Percentiles rank a stretch among this genome's conserved stretches.
Conservation (phyloP, 106 monocot genomes). For the Amphibolis antarctica region DNA sequence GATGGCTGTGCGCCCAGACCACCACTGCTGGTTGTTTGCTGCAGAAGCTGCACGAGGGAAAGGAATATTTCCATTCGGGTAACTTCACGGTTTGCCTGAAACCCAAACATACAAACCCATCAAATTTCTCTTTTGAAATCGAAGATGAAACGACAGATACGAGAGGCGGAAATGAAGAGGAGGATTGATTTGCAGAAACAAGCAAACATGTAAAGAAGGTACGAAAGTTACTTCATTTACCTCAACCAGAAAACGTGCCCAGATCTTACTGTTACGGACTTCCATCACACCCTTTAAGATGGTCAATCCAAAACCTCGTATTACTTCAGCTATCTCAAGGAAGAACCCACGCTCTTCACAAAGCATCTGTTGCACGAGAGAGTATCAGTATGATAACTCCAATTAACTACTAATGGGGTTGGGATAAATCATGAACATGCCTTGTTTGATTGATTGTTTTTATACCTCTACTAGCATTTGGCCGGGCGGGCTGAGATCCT, state of each 20-base stretch:
- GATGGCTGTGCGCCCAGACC: conserved; percentile 15
- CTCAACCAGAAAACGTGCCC: conserved; percentile 91
- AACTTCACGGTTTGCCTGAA: conserved; percentile 62
- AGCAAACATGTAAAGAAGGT: background rate
- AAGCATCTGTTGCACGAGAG: conserved; percentile 47
- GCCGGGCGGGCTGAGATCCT: conserved; percentile 77
- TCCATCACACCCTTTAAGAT: conserved; percentile 95
- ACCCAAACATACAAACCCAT: background rate
- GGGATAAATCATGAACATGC: too few species aligned
- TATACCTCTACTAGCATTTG: conserved; percentile 97
- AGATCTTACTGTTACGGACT: conserved; percentile 53
- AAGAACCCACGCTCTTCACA: conserved; percentile 90
- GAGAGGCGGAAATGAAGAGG: background rate
- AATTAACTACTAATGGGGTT: background rate
- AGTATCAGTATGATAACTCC: background rate
- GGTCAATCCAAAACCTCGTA: conserved; percentile 80
- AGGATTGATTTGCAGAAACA: background rate
- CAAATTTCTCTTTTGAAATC: too few species aligned
- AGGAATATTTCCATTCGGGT: conserved; percentile 97
- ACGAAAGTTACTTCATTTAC: conserved; percentile 18
- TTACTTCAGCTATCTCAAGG: conserved; percentile 90
- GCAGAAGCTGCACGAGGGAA: conserved; percentile 71
- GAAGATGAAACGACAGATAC: background rate
- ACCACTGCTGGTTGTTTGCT: conserved; percentile 34
- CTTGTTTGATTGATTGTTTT: background rate